A percentile compares a stretch with the other conserved stretches of the same genome.
phyloP scores from a whole-genome alignment of 192 early-diverging fungal species.

The Nowakowskiella sp. region DNA sequence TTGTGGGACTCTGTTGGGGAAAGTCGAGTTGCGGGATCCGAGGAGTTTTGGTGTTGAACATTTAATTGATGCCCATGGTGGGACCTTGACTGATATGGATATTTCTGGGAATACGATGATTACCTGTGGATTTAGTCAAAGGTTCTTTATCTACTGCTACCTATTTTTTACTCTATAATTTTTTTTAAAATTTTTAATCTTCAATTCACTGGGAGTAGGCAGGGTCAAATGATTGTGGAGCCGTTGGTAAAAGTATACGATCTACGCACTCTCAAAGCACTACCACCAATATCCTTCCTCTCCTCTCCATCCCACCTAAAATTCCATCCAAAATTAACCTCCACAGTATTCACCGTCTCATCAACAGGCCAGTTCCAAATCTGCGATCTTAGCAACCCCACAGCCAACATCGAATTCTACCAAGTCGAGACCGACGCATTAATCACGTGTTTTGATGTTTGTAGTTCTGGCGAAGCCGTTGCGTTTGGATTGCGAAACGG shows the following conservation, averaged over 20 bases:
- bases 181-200: background rate
- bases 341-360: slow-evolving; percentile 55
- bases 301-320: slow-evolving; percentile 56
- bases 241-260: slow-evolving; percentile 78
- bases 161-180: background rate
- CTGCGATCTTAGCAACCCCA: slow-evolving; percentile 47
- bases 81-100: slow-evolving; percentile 68
- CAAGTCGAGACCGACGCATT: slow-evolving; percentile 17
- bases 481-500: slow-evolving; percentile 72
- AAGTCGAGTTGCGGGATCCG: slow-evolving; percentile 60
- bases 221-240: slow-evolving; percentile 59
- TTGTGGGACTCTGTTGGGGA: slow-evolving; percentile 57
- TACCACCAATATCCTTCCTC: slow-evolving; percentile 65
- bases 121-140: slow-evolving; percentile 66
- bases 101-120: slow-evolving; percentile 62
- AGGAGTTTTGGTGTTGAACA: slow-evolving; percentile 52
- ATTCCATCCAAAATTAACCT: slow-evolving; percentile 63
- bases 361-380: slow-evolving; percentile 64
- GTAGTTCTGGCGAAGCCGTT: slow-evolving; percentile 67
- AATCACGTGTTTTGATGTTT: slow-evolving; percentile 63
- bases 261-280: slow-evolving; percentile 59
- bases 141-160: slow-evolving; percentile 34
- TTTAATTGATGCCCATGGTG: slow-evolving; percentile 65
- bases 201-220: slow-evolving; percentile 17
- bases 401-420: slow-evolving; percentile 16